Evolutionary conservation across 768 basidiomycete genomes (phyloP), one percentile per base, ranked within the genome.

Genomic region (Agrocybe pediades): DNA sequence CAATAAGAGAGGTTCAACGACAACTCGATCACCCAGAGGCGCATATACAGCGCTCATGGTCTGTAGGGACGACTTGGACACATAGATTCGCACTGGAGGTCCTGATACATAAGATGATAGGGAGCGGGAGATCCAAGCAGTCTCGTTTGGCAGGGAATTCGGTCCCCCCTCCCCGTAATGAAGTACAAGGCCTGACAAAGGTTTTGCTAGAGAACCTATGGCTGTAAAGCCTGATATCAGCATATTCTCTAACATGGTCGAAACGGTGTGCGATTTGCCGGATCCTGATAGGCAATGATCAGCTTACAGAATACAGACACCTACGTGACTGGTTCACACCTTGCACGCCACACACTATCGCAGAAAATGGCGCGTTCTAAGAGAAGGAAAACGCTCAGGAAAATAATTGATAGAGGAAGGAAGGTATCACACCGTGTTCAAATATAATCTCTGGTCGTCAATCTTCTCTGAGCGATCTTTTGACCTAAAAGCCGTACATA

Each of bases 311-410:
- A 24, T 17, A 13, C 16, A 7, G 7, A 7, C 7, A 43, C 40
- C 17, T 21, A 11, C 4, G 3, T 15, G 11, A 27, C 11, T 27
- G 21, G 16, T 6, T 41, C 56, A 20, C 45, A 72, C 76, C 78
- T 71, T 90, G 88, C 0, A 88, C 87, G 0, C 88, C 88, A 48
- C 88, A 90, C 2, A 90, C 79, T n/a, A 90, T 62, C 0, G 87
- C 84, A 0, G 88, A 89, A 60, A 88, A 86, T 0, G 88, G 88
- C 0, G 88, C 76, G 62, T 88, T 90, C 88, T 88, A 15, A 9
- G n/a, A 13, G 27, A 27, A 9, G 23, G 47, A 41, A 52, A 27
- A 51, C 25, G 23, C 29, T 16, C 36, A 8, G 23, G 23, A 20
- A 15, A 50, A 44, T 17, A 16, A 21, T n/a, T 16, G 9, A 16